A percentile compares a stretch with the other conserved stretches of the same genome.
phyloP scores from a whole-genome alignment of 2,329 filamentous ascomycete genomes.

The Aspergillus sp. region DNA sequence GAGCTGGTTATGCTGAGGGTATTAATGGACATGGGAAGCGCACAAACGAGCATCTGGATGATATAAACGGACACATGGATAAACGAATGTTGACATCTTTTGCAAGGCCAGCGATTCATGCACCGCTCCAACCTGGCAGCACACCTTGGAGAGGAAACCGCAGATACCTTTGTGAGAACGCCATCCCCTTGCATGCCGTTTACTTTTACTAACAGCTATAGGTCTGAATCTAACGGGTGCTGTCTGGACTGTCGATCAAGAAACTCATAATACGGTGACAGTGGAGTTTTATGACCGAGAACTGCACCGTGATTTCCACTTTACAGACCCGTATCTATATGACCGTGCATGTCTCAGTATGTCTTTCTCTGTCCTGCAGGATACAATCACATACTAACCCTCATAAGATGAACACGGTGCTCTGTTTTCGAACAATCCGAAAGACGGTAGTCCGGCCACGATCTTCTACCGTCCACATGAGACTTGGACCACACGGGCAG shows the following conservation, averaged over 20 bases:
- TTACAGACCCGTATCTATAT: constrained; percentile 93
- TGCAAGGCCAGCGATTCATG: constrained; percentile 70
- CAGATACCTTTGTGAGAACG: constrained; percentile 72
- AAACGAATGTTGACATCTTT: constrained; percentile 54
- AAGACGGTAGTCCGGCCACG: constrained; percentile 66
- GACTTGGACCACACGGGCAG: constrained; percentile 86
- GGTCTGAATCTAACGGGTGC: constrained; percentile 85
- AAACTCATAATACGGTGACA: constrained; percentile 87
- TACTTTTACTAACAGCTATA: constrained; percentile 35
- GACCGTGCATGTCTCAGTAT: constrained; percentile 85
- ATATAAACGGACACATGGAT: constrained; percentile 42
- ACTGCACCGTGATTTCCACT: constrained; percentile 90
- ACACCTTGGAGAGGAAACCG: constrained; percentile 95
- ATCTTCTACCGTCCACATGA: constrained; percentile 98
- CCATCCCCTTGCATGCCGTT: not conserved
- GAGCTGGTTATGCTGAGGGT: constrained; percentile 76
- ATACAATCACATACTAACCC: constrained; percentile 22
- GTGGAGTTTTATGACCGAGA: constrained; percentile 98
- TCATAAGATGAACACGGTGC: constrained; percentile 69
- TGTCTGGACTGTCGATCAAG: constrained; percentile 96
- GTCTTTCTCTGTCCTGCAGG: not conserved
- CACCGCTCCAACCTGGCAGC: constrained; percentile 87
- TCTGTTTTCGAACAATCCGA: constrained; percentile 78
- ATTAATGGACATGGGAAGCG: constrained; percentile 66
- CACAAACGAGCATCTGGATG: constrained; percentile 50